These are phyloP conservation scores for Maudiozyma turicensis DNA, from an alignment of 805 yeast species.

Conservation along the genomic window DNA sequence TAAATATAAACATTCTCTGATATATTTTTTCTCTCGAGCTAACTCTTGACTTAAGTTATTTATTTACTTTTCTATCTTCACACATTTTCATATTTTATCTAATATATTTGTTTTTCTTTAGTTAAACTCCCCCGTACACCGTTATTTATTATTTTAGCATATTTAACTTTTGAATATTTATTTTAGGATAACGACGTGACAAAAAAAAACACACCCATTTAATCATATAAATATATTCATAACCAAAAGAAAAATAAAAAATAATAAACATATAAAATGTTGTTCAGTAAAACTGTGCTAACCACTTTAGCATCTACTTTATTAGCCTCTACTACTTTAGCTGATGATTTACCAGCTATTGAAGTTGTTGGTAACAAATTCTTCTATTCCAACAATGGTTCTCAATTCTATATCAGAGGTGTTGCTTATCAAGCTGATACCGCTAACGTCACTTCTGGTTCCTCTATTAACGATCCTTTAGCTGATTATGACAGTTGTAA, in stretches of 20 bases:
- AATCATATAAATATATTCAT: too few relatives aligned
- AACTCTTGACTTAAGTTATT: too few relatives aligned
- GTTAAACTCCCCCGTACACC: too few relatives aligned
- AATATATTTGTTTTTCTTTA: too few relatives aligned
- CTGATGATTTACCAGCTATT: slow-evolving; percentile 45
- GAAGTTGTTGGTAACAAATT: slow-evolving; percentile 72
- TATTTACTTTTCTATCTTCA: too few relatives aligned
- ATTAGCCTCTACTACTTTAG: slow-evolving; percentile 15
- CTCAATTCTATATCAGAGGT: slow-evolving; percentile 71
- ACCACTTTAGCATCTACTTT: slow-evolving; percentile 29
- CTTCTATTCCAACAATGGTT: slow-evolving; percentile 65
- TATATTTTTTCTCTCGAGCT: too few relatives aligned
- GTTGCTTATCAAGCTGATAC: slow-evolving; percentile 72
- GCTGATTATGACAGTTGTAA: slow-evolving; percentile 52
- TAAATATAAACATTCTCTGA: too few relatives aligned
- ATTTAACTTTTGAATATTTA: too few relatives aligned
- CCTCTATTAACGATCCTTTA: slow-evolving; percentile 56
- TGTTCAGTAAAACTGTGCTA: slow-evolving; percentile 24
- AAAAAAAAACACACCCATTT: too few relatives aligned
- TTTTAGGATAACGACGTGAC: too few relatives aligned
- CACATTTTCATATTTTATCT: too few relatives aligned
- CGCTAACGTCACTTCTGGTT: slow-evolving; percentile 36
- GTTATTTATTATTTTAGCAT: too few relatives aligned
- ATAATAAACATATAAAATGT: slow-evolving; percentile 26
- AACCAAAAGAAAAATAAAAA: neutral